These are phyloP conservation scores for Fusarium hostae DNA, from an alignment of 2,329 filamentous ascomycete genomes.

Conservation along the genomic window DNA sequence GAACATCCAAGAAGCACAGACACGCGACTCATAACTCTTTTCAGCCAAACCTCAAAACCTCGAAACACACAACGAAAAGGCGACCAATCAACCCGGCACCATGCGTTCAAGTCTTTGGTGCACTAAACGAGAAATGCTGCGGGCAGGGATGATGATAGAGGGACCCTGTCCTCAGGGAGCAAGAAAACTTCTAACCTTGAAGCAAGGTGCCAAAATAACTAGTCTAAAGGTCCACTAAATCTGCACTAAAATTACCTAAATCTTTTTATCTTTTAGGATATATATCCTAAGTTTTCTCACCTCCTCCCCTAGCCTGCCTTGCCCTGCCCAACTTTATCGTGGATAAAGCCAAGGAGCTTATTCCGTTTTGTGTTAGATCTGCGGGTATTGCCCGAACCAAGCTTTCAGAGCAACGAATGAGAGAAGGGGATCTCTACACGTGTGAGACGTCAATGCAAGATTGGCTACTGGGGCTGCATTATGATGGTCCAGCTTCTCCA, in stretches of 20 bases:
- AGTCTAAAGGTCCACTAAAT: too few species aligned
- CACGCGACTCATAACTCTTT: conserved; percentile 40
- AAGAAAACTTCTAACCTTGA: too few species aligned
- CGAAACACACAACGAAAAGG: conserved; percentile 6
- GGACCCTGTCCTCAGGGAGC: neutral
- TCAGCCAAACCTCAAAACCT: neutral
- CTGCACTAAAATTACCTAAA: too few species aligned
- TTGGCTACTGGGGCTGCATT: conserved; percentile 37
- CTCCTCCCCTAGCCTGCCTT: too few species aligned
- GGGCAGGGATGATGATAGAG: neutral
- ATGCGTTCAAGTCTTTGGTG: conserved; percentile 16
- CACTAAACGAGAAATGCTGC: conserved; percentile 19
- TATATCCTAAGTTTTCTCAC: too few species aligned
- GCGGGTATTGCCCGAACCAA: conserved; percentile 20
- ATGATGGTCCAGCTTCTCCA: neutral
- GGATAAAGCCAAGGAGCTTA: conserved; percentile 35
- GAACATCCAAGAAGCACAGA: neutral
- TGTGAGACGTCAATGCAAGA: conserved; percentile 33
- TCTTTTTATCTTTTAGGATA: too few species aligned
- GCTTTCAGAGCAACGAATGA: conserved; percentile 24
- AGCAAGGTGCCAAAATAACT: too few species aligned
- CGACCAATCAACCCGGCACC: conserved; percentile 26
- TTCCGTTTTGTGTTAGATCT: conserved; percentile 9
- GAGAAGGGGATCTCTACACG: conserved; percentile 16
- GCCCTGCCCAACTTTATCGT: conserved; percentile 41